Evolutionary conservation across 2,329 filamentous ascomycete genomes (phyloP), one percentile per base, ranked within the genome.

Genomic region (Ophiostoma sp.): DNA sequence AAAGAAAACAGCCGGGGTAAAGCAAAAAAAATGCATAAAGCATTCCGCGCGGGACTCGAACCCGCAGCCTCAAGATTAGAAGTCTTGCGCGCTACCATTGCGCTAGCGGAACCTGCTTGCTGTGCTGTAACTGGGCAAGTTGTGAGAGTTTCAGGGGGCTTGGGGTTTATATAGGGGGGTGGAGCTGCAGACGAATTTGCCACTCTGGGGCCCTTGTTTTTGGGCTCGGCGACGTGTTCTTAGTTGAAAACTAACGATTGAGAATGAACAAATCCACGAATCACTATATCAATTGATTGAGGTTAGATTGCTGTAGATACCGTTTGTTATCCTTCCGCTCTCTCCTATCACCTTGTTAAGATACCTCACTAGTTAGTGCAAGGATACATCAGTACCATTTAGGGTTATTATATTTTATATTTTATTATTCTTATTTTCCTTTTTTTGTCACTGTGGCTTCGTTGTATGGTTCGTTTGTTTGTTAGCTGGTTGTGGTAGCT

Each of bases 81-180:
- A 88, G 86, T 87, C 85, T 87, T 83, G 87, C 85, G 85, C 85
- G 88, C 86, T 88, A 87, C 84, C 83, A 68, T 69, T 71, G 66
- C 66, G 68, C 70, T 66, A 68, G 70, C 66, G 65, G 70, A 69
- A 71, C 68, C 14, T 52, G 14, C 18, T 42, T 64, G 63, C 41
- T 64, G 60, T 42, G 40, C 60, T 63, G 14, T 41, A 16, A 63
- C 60, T 63, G 60, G 60, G 60, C 60, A 63, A 16, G 36, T 63
- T 63, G 60, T 40, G 11, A 36, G 1, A 42, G 7, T 9, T 18
- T 0, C 4, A 38, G 27, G 6, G 16, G 60, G 60, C 8, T 45
- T 8, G 8, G 11, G 16, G 18, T 11, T 27, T 64, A 64, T 64
- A 63, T 63, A 42, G 41, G 49, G 12, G 27, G 8, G 49, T 55